phyloP scores from a whole-genome alignment of 208 protist genomes.

The Kentomonas sorsogonicus region DNA sequence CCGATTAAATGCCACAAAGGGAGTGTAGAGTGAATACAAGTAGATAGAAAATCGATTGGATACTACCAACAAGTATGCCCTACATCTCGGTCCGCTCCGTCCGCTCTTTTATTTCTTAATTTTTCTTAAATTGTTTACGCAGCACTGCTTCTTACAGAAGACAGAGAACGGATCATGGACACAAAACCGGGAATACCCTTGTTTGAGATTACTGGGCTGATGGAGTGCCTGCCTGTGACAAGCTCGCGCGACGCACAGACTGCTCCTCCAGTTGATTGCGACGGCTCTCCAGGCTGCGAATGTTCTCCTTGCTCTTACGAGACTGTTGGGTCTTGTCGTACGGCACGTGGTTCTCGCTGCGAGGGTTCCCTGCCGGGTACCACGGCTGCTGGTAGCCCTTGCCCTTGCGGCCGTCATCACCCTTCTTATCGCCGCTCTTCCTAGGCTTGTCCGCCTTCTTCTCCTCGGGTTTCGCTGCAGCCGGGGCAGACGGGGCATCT shows the following conservation, averaged over 20 bases:
- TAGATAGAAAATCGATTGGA: no score
- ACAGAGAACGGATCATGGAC: no score
- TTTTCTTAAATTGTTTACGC: no score
- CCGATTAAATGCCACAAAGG: no score
- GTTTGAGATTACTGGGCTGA: background rate
- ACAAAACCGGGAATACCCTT: conserved; percentile 9
- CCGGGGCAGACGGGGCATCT: background rate
- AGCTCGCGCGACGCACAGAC: conserved; percentile 37
- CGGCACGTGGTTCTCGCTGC: conserved; percentile 52
- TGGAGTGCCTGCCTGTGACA: conserved; percentile 21
- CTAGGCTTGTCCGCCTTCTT: conserved; percentile 15
- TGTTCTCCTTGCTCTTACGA: conserved; percentile 50
- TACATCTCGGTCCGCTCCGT: no score
- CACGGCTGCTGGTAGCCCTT: conserved; percentile 52
- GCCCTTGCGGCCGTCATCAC: background rate
- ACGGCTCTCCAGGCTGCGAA: conserved; percentile 57
- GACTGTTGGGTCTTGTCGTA: conserved; percentile 65
- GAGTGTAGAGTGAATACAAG: no score
- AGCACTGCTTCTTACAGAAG: no score
- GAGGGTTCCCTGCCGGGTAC: conserved; percentile 44
- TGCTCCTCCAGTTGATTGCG: conserved; percentile 42
- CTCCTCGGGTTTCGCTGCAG: conserved; percentile 11
- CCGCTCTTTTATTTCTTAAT: no score
- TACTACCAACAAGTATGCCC: no score
- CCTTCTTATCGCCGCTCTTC: conserved; percentile 11